Evolutionary conservation across 1,284 basidiomycete genomes (phyloP), one percentile per base, ranked within the genome.

Genomic region (Boletus smithii): DNA sequence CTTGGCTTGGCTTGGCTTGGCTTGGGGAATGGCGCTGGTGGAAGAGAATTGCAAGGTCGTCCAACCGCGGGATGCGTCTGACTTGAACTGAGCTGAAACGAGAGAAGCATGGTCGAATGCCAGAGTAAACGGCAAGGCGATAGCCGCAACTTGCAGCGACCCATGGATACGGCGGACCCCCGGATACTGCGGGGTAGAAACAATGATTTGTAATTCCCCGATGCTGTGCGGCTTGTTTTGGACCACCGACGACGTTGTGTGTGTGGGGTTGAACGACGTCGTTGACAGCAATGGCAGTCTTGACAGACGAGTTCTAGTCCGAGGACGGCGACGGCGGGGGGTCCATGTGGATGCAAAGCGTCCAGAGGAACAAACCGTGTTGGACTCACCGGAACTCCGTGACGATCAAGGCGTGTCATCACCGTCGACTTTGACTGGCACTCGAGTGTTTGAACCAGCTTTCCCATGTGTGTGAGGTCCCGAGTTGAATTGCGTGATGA

Each of bases 201-300:
- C n/a, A n/a, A n/a, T n/a, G n/a, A n/a, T 26, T 18, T 2, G 24
- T 33, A 35, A 56, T 17, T 7, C 1, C 17, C n/a, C n/a, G n/a
- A n/a, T n/a, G n/a, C n/a, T n/a, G n/a, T n/a, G n/a, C n/a, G n/a
- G n/a, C n/a, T n/a, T n/a, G n/a, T n/a, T n/a, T n/a, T n/a, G 23
- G 7, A 23, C 22, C 22, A 23, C 22, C 7, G 22, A 24, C 44
- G 42, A 44, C 31, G 29, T 20, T 8, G 22, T 13, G 22, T 30
- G 23, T 29, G n/a, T 48, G n/a, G n/a, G n/a, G 23, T 22, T 23
- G 36, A 10, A 23, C 26, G 44, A 34, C 50, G 35, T 33, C 30
- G 44, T 18, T 42, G 50, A 41, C 33, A 34, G 8, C 23, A 23
- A 31, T 14, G 46, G 49, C 27, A 32, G 33, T n/a, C 11, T 30